Evolutionary conservation across 2,329 filamentous ascomycete species (phyloP).

Genomic region (Raffaelea deltoideospora): DNA sequence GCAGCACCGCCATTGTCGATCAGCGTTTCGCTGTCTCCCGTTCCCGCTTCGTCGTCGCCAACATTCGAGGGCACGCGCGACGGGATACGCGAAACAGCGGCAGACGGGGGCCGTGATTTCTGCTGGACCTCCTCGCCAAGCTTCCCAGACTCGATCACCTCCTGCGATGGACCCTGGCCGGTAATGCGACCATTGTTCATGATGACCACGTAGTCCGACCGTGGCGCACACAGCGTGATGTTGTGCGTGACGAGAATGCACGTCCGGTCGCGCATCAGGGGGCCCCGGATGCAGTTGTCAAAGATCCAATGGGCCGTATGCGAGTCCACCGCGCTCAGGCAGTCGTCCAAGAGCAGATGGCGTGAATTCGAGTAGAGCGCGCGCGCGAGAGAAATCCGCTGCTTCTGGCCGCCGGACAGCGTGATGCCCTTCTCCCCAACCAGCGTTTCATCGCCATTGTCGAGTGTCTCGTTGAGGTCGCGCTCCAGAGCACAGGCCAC

Average conservation of each 20-base stretch:
- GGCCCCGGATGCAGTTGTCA: slow-evolving; percentile 76
- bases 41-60: slow-evolving; percentile 46
- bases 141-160: slow-evolving; percentile 75
- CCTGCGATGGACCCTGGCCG: slow-evolving; percentile 59
- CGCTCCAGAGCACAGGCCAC: slow-evolving; percentile 81
- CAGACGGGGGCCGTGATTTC: slow-evolving; percentile 56
- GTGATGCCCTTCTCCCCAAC: slow-evolving; percentile 97
- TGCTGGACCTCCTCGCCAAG: slow-evolving; percentile 71
- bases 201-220: slow-evolving; percentile 65
- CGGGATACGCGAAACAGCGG: slow-evolving; percentile 53
- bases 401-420: slow-evolving; percentile 91
- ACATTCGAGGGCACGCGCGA: slow-evolving; percentile 67
- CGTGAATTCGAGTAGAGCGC: slow-evolving; percentile 92
- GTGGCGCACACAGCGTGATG: slow-evolving; percentile 69
- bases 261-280: slow-evolving; percentile 75
- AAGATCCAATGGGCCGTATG: slow-evolving; percentile 99
- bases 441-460: slow-evolving; percentile 80
- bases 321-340: slow-evolving; percentile 89
- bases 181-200: slow-evolving; percentile 75
- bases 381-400: slow-evolving; percentile 89
- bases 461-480: slow-evolving; percentile 72
- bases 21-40: slow-evolving; percentile 36
- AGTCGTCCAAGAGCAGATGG: slow-evolving; percentile 85
- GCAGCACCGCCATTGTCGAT: slow-evolving; percentile 34
- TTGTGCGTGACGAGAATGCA: slow-evolving; percentile 97